Percentiles rank a stretch among this genome's conserved stretches.
These are phyloP conservation scores for Xylaria sp. DNA, from an alignment of 2,329 filamentous ascomycete genomes.

Conservation along the genomic window DNA sequence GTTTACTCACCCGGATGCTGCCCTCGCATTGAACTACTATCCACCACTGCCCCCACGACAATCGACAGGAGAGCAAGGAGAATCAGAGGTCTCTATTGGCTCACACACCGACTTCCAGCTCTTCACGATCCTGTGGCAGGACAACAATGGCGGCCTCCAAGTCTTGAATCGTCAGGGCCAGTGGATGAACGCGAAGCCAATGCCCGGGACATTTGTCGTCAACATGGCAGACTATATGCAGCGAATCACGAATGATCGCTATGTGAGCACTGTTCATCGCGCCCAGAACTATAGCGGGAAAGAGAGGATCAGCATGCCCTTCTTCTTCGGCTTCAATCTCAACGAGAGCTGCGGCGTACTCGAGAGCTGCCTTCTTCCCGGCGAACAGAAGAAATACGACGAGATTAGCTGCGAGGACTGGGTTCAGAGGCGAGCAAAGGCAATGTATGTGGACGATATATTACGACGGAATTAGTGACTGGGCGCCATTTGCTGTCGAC, in stretches of 20 bases:
- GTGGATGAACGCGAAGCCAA: constrained; percentile 41
- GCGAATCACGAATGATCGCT: constrained; percentile 39
- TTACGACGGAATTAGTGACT: not conserved
- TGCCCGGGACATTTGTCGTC: constrained; percentile 40
- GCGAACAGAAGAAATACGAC: constrained; percentile 34
- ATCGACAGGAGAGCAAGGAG: constrained; percentile 16
- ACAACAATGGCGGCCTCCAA: constrained; percentile 40
- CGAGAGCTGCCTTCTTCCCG: constrained; percentile 34
- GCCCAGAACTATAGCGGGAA: constrained; percentile 35
- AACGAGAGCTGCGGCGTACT: constrained; percentile 40
- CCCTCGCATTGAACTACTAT: constrained; percentile 39
- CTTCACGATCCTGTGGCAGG: constrained; percentile 44
- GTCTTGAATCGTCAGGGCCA: constrained; percentile 40
- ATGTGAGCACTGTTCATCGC: constrained; percentile 39
- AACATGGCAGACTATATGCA: constrained; percentile 43
- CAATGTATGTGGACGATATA: constrained; percentile 30
- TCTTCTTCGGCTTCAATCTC: constrained; percentile 36
- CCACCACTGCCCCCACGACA: constrained; percentile 28
- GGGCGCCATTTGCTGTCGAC: not conserved
- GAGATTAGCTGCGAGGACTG: constrained; percentile 38
- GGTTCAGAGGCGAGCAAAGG: constrained; percentile 33
- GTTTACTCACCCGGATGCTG: constrained; percentile 31
- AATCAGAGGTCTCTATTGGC: constrained; percentile 33
- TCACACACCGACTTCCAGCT: constrained; percentile 47
- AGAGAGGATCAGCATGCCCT: constrained; percentile 38